These are phyloP conservation scores for Amanita phalloides DNA, from an alignment of 768 basidiomycete genomes.

Conservation along the genomic window DNA sequence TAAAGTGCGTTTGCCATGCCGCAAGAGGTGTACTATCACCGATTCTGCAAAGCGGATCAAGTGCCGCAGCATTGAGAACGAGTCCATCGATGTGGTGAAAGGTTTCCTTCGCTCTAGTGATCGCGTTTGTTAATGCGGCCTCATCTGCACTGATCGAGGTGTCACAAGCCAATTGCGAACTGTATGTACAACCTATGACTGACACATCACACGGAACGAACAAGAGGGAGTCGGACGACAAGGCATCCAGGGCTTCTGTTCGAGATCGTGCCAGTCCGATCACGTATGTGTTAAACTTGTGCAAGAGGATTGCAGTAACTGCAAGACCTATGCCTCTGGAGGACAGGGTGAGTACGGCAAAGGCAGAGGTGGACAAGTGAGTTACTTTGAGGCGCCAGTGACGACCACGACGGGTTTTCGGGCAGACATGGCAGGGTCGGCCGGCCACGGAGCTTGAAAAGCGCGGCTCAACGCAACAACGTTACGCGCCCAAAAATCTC, in stretches of 20 bases:
- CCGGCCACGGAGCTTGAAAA: conserved; percentile 10
- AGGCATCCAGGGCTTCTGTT: conserved; percentile 39
- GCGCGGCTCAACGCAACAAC: conserved; percentile 6
- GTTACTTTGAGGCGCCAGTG: conserved; percentile 77
- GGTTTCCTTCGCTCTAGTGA: conserved; percentile 37
- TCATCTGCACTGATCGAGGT: conserved; percentile 43
- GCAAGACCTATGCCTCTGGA: conserved; percentile 68
- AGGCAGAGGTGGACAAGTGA: conserved; percentile 4
- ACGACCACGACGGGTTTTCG: conserved; percentile 53
- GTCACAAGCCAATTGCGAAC: conserved; percentile 3
- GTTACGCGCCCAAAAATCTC: background rate
- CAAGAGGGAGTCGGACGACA: conserved; percentile 38
- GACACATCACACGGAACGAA: conserved; percentile 68
- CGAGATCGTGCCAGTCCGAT: conserved; percentile 66
- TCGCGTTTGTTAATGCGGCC: conserved; percentile 40
- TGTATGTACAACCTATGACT: conserved; percentile 20
- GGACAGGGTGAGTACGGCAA: conserved; percentile 2
- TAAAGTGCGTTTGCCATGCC: conserved; percentile 64
- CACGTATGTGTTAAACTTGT: conserved; percentile 54
- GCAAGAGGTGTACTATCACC: conserved; percentile 38
- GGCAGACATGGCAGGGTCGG: conserved; percentile 4
- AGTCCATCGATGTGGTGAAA: conserved; percentile 67
- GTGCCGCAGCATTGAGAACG: conserved; percentile 74
- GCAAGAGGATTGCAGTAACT: conserved; percentile 54
- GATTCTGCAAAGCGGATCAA: conserved; percentile 61